Evolutionary conservation across 495 filamentous ascomycete species (phyloP), one percentile per base, ranked within the genome.

Genomic region (Podospora comata): DNA sequence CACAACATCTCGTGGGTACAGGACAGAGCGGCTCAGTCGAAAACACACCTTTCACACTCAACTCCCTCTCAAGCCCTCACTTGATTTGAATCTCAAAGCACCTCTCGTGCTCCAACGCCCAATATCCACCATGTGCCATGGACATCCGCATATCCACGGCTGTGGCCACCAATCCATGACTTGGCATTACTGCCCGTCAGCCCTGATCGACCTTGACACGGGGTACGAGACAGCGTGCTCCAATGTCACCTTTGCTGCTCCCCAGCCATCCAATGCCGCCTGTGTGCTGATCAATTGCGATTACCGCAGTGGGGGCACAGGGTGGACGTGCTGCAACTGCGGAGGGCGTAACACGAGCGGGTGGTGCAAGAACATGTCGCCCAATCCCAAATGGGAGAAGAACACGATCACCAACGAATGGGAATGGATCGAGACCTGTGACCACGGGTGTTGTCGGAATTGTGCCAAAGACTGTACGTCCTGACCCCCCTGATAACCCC

Each of bases 161-260:
- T 82, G 80, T 68, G 77, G 76, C 30, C 80, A 82, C 62, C 76
- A 76, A 28, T 82, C 80, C 30, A 71, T 81, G 28, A 76, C 73
- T 56, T 82, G 80, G 80, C 73, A 79, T 68, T 81, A 81, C 68
- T 82, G 80, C 63, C 77, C 77, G 27, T 74, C 77, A 57, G 79
- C 80, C 19, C 70, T 72, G 26, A 78, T 82, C 61, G 78, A 81
- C 68, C 57, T 81, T 30, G 67, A 75, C 57, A 82, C 78, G 15
- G 79, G 79, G 48, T 79, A 79, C 65, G 74, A 80, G 73, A 73
- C 74, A 63, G 76, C 79, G 63, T 82, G 80, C 70, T 66, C 66
- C 66, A 81, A 81, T 62, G 70, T 74, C 65, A 77, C 75, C 30
- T 81, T 79, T 67, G 75, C 78, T 55, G 75, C 72, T 11, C 74